These are phyloP conservation scores for Leccinum incarnatum DNA, from an alignment of 768 basidiomycete genomes.

Conservation along the genomic window DNA sequence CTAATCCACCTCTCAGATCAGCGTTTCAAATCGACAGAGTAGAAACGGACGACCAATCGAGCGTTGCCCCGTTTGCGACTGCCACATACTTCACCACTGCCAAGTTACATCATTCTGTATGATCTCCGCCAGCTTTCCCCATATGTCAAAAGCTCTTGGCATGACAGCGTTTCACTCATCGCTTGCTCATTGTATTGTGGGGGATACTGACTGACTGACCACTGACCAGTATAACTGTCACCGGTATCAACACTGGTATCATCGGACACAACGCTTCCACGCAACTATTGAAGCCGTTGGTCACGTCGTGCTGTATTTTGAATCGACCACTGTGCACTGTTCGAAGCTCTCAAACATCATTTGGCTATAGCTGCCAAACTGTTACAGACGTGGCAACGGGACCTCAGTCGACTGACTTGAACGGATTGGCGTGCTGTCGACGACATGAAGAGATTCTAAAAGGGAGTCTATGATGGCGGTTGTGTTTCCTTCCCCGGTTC, in stretches of 20 bases:
- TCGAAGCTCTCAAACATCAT: neutral
- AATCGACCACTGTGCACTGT: neutral
- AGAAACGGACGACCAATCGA: neutral
- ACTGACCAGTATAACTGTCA: neutral
- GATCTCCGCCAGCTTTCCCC: neutral
- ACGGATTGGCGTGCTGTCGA: neutral
- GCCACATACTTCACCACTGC: neutral
- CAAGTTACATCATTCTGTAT: neutral
- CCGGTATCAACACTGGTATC: no score
- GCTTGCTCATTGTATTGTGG: neutral
- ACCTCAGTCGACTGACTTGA: neutral
- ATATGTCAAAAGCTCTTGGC: neutral
- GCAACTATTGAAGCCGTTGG: neutral
- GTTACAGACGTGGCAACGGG: neutral
- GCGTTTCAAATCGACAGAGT: neutral
- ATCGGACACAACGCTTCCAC: neutral
- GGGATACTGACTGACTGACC: neutral
- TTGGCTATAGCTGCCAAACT: neutral
- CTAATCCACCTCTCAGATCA: neutral
- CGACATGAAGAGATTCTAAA: neutral
- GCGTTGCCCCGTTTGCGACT: neutral
- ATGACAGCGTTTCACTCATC: neutral
- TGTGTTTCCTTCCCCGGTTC: neutral
- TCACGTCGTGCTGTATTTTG: neutral
- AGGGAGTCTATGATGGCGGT: neutral